Conservation (phyloP, 495 filamentous ascomycete species). For the Penicillium bovifimosum region DNA sequence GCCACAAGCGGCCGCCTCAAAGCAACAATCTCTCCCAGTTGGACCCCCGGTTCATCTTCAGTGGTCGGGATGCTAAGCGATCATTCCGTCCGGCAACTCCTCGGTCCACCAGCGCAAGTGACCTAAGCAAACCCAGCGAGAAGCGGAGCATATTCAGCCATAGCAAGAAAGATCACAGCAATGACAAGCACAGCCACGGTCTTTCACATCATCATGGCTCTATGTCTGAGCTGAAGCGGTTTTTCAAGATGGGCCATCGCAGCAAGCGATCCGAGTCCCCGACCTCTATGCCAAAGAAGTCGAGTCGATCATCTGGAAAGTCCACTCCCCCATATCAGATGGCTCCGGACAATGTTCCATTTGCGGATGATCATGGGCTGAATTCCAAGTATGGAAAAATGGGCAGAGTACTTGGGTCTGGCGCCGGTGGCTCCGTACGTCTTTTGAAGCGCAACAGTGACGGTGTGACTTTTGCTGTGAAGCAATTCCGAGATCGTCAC, state of each 20-base stretch:
- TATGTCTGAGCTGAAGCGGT: conserved; percentile 91
- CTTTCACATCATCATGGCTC: conserved; percentile 57
- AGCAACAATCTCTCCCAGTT: conserved; percentile 61
- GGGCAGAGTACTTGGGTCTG: conserved; percentile 87
- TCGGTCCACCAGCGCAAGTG: conserved; percentile 43
- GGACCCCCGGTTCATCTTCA: conserved; percentile 84
- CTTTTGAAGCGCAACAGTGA: conserved; percentile 90
- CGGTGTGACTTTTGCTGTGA: conserved; percentile 90
- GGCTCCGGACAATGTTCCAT: conserved; percentile 66
- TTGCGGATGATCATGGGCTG: conserved; percentile 89
- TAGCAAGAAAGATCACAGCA: conserved; percentile 36
- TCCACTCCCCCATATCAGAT: conserved; percentile 55
- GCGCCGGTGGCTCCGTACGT: conserved; percentile 90
- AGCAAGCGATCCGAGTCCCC: conserved; percentile 62
- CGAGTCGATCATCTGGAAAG: conserved; percentile 44
- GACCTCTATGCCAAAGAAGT: conserved; percentile 36
- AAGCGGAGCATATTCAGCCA: conserved; percentile 45
- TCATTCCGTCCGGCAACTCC: conserved; percentile 33
- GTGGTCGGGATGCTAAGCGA: conserved; percentile 49
- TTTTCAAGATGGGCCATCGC: conserved; percentile 71
- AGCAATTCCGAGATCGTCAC: conserved; percentile 91
- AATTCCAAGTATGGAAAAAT: conserved; percentile 91
- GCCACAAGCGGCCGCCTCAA: conserved; percentile 71
- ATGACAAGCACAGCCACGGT: conserved; percentile 35
- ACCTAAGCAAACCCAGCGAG: conserved; percentile 39